Base-by-base conservation (phyloP, 2,329 filamentous ascomycete genomes). In the Aspergillus novofumigatus region DNA sequence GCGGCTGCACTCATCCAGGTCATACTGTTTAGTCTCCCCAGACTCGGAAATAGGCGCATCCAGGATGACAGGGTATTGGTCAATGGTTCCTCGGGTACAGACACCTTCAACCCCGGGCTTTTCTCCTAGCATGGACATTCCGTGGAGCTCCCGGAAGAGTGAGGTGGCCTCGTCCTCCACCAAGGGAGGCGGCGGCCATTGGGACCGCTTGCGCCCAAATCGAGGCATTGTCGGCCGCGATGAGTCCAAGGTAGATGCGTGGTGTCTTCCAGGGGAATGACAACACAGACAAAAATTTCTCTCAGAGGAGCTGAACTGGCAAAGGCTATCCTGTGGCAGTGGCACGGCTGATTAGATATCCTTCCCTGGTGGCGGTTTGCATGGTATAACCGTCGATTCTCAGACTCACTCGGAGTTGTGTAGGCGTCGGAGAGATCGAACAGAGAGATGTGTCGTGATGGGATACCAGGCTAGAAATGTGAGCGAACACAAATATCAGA, bases 131-230 rank as follows among this genome's bases (percentile, higher is more conserved):
- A 67, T 63, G 53, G 68, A 66, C 29, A 67, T 59, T 51, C 71
- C 72, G 28, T 70, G 57, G 11, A 75, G 53, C 62, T 80, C 77
- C 59, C 72, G 72, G 20, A 74, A 69, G 26, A 79, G 68, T 29
- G 77, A 73, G 35, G 68, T 65, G n/a, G 65, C 59, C 62, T 78
- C 77, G 56, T 79, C 77, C 60, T 80, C 78, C 53, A 78, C 78
- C 52, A 62, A 73, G 26, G 78, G 77, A 54, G 70, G 70, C 21
- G 77, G 78, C 35, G 77, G 77, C 72, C 72, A 75, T 51, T 63
- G 68, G 47, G 67, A 63, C 58, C 68, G 65, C 55, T 67, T 63
- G 57, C 64, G 57, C 65, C 65, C 62, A 62, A 62, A 58, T 60
- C 66, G 66, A 58, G 60, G 61, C 63, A 65, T 64, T 57, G 56